Percentiles rank a stretch among this genome's conserved stretches.
Evolutionary conservation across 192 early-diverging fungal species (phyloP).

Genomic region (Coemansia nantahalensis): DNA sequence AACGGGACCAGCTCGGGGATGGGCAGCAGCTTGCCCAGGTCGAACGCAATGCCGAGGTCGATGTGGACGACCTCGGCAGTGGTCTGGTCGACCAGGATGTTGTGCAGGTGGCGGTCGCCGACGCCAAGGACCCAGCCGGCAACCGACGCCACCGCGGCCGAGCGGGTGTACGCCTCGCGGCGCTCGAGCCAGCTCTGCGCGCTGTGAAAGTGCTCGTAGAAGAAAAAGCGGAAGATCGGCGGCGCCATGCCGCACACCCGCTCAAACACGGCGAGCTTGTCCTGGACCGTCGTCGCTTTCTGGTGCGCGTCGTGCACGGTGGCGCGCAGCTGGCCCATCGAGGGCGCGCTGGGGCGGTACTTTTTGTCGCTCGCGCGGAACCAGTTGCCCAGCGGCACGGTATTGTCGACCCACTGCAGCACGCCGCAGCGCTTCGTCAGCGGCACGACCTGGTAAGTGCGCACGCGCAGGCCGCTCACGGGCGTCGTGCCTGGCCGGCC

Average conservation of each 20-base stretch:
- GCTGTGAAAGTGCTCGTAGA: constrained; percentile 72
- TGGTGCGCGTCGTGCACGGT: constrained; percentile 28
- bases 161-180: constrained; percentile 68
- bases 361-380: constrained; percentile 63
- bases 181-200: constrained; percentile 75
- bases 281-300: constrained; percentile 52
- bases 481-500: constrained; percentile 5
- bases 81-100: constrained; percentile 80
- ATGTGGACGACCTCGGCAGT: constrained; percentile 92
- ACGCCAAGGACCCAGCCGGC: constrained; percentile 87
- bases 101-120: constrained; percentile 92
- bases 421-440: constrained; percentile 86
- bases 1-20: constrained; percentile 93
- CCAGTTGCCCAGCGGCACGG: constrained; percentile 63
- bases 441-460: constrained; percentile 79
- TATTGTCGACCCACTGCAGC: constrained; percentile 92
- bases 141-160: constrained; percentile 82
- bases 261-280: constrained; percentile 58
- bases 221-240: constrained; percentile 70
- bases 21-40: constrained; percentile 82
- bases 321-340: constrained; percentile 40
- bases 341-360: constrained; percentile 44
- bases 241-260: constrained; percentile 51
- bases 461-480: constrained; percentile 40
- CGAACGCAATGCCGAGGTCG: constrained; percentile 96